Base-by-base conservation (phyloP, 208 protist species). In the Trypanosoma vivax region DNA sequence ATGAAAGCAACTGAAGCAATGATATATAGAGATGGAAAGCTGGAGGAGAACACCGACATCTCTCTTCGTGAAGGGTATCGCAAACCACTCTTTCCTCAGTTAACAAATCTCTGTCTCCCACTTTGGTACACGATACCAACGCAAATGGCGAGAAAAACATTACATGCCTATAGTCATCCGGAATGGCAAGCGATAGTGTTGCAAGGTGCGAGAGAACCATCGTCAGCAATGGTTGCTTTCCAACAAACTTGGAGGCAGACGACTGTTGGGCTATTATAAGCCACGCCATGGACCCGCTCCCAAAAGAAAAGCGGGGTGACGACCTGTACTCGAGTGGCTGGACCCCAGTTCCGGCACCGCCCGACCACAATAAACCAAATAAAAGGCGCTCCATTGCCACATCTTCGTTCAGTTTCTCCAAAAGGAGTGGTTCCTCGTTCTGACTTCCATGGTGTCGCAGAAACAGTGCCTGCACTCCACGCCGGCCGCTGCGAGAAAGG, bases 251-350 rank as follows among this genome's bases (percentile, higher is more conserved):
- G 18, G 78, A 58, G 7, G 23, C 56, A 6, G 5, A 28, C 37
- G 57, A 74, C 29, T 86, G 65, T 39, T 65, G 46, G 5, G 61
- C 39, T 42, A 89, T 54, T 4, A 83, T 61, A n/a, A 48, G 34
- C 77, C 77, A 90, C 5, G 77, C 82, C 19, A 83, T 69, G 5
- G 82, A 90, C n/a, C 78, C 76, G 25, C 65, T 65, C 14, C 77
- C 82, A 56, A 78, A 85, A 1, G 50, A 63, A 27, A 40, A 66
- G 6, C 18, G 29, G 1, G 5, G 29, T 49, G 31, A 19, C 2
- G 10, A 55, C 2, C 10, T 0, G 5, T 1, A 35, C 9, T 4
- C 14, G 7, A 34, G 19, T n/a, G n/a, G n/a, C n/a, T n/a, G n/a
- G n/a, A n/a, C n/a, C n/a, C n/a, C n/a, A 27, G 27, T 38, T 2